These are phyloP conservation scores for Rhynchospora tenuis DNA, from an alignment of 176 grass and related monocot species.

Conservation along the genomic window DNA sequence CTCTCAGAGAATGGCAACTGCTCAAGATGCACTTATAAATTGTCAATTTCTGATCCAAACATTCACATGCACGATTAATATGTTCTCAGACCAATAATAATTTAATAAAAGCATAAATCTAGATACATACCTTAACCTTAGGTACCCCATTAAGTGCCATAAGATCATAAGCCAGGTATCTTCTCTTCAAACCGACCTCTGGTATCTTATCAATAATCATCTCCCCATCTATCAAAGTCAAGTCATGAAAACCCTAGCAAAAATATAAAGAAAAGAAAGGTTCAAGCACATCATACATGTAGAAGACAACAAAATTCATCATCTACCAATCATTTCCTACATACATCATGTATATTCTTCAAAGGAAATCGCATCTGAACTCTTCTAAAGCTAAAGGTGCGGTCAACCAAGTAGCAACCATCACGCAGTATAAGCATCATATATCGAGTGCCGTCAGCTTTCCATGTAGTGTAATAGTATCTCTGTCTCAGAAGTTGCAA, in stretches of 20 bases:
- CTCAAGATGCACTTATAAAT: slow-evolving; percentile 25
- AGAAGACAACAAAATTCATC: neutral
- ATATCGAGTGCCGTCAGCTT: slow-evolving; percentile 98
- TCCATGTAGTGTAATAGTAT: slow-evolving; percentile 99
- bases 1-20: slow-evolving; percentile 94
- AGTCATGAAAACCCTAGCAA: slow-evolving; percentile 62
- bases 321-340: slow-evolving; percentile 1
- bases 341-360: slow-evolving; percentile 35
- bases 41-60: slow-evolving; percentile 8
- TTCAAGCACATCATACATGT: neutral
- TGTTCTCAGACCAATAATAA: neutral
- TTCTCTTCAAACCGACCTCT: slow-evolving; percentile 81
- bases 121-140: slow-evolving; percentile 61
- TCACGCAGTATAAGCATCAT: slow-evolving; percentile 96
- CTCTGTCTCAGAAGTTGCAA: slow-evolving; percentile 93
- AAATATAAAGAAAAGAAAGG: slow-evolving; percentile 27
- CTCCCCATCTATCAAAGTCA: slow-evolving; percentile 95
- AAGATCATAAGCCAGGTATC: slow-evolving; percentile 86
- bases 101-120: neutral
- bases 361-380: slow-evolving; percentile 96
- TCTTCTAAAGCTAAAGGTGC: slow-evolving; percentile 87
- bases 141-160: slow-evolving; percentile 57
- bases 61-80: neutral
- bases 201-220: slow-evolving; percentile 98
- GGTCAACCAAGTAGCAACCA: slow-evolving; percentile 88